Evolutionary conservation across 73 alveolate genomes (phyloP), one percentile per base, ranked within the genome.

Genomic region (Uronychia binucleata): DNA sequence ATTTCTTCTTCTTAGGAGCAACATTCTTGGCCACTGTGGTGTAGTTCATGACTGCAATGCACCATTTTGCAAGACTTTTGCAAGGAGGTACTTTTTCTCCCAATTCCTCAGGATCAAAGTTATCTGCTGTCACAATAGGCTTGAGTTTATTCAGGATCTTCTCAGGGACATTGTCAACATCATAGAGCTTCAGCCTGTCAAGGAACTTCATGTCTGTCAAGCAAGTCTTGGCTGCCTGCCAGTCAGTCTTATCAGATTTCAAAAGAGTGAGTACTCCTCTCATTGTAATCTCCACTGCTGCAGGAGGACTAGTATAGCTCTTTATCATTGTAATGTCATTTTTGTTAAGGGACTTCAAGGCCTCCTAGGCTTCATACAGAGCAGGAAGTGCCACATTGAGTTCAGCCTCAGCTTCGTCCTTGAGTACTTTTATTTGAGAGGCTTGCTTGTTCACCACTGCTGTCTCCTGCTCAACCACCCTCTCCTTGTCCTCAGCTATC

Each of bases 331-430:
- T 86, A 74, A 97, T 97, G 77, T 93, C 98, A 34, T 87, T 90
- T 88, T 91, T 93, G 57, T 95, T 96, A 46, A 98, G 96, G 74
- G 96, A 96, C 82, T 96, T 95, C 28, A 98, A 90, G 8, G 99
- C 99, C 77, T 95, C 95, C 81, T 96, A 91, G 0, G 99, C 99
- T 35, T 90, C 98, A 86, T 90, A 95, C 25, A 98, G 87, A 29
- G 98, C 97, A 0, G 99, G 99, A 93, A 97, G 91, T 32, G 94
- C 97, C 90, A 67, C 99, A 99, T 92, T 96, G 46, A 95, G 85
- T 86, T 97, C 99, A 32, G 74, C 81, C 77, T 95, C 94, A 77
- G 96, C 96, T 33, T 95, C 97, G 59, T 82, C 94, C n/a, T 96
- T 86, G 27, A 92, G 67, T 0, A 78, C 81, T 79, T 91, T 93